Conservation (phyloP, 768 basidiomycete genomes). For the Mycena kentingensis region DNA sequence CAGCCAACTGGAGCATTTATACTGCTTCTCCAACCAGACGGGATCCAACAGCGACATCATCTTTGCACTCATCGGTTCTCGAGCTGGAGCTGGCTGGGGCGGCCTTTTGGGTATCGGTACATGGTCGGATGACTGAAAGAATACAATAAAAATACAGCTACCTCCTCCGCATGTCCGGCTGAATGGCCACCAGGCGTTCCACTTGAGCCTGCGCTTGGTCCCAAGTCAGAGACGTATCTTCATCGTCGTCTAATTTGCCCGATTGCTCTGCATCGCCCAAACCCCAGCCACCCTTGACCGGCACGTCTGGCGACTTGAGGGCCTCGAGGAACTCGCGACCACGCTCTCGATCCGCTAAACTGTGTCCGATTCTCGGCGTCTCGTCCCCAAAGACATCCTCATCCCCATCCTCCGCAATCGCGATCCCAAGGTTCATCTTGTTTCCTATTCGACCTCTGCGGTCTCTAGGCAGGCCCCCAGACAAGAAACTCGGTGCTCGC, state of each 20-base stretch:
- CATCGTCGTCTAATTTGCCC: slow-evolving; percentile 54
- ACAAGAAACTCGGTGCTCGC: slow-evolving; percentile 68
- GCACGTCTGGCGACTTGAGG: slow-evolving; percentile 43
- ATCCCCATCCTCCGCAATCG: slow-evolving; percentile 34
- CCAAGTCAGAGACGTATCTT: slow-evolving; percentile 66
- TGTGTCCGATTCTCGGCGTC: slow-evolving; percentile 47
- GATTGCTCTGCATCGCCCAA: slow-evolving; percentile 64
- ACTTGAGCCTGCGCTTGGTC: slow-evolving; percentile 69
- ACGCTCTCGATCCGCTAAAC: slow-evolving; percentile 44
- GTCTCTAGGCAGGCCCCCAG: slow-evolving; percentile 74
- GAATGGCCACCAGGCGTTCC: slow-evolving; percentile 60
- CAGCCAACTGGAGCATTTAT: slow-evolving; percentile 27
- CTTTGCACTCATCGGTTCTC: slow-evolving; percentile 42
- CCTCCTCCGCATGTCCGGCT: slow-evolving; percentile 34
- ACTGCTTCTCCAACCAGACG: slow-evolving; percentile 31
- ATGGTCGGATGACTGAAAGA: slow-evolving; percentile 31
- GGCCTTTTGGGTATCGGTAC: slow-evolving; percentile 40
- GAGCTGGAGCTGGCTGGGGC: slow-evolving; percentile 33
- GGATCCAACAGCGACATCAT: slow-evolving; percentile 30
- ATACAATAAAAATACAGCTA: slow-evolving; percentile 14
- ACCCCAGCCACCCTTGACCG: slow-evolving; percentile 75
- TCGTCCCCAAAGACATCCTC: slow-evolving; percentile 53
- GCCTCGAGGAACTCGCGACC: slow-evolving; percentile 61
- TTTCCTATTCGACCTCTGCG: slow-evolving; percentile 74
- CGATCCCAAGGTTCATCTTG: slow-evolving; percentile 40